phyloP scores from a whole-genome alignment of 352 stramenopile genomes.

The Phytophthora agathidicida region DNA sequence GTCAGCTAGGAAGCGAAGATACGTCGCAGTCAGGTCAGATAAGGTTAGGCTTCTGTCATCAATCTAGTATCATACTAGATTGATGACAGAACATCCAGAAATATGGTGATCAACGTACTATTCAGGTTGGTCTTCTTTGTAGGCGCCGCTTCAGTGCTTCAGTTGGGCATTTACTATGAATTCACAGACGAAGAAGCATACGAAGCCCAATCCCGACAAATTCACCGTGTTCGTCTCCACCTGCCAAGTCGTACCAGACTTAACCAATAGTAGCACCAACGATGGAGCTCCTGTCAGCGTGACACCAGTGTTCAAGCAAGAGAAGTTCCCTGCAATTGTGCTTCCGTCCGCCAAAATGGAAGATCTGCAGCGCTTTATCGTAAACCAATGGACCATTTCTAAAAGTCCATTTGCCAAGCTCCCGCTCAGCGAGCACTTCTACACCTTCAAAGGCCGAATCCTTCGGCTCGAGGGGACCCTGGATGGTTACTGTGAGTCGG shows the following conservation, averaged over 20 bases:
- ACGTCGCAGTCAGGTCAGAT: constrained; percentile 7
- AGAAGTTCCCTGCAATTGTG: constrained; percentile 69
- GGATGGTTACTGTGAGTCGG: constrained; percentile 65
- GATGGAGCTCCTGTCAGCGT: constrained; percentile 9
- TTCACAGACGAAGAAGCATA: constrained; percentile 1
- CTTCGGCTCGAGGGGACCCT: constrained; percentile 65
- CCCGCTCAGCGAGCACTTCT: constrained; percentile 61
- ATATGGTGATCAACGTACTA: neutral
- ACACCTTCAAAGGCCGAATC: constrained; percentile 74
- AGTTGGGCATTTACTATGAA: neutral
- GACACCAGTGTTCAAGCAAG: constrained; percentile 46
- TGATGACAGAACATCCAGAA: neutral
- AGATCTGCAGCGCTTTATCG: constrained; percentile 59
- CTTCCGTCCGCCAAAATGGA: constrained; percentile 41
- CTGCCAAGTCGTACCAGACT: constrained; percentile 44
- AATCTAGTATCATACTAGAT: constrained; percentile 5
- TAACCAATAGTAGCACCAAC: constrained; percentile 9
- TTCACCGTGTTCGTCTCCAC: constrained; percentile 71
- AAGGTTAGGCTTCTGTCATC: neutral
- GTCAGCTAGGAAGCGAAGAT: constrained; percentile 18
- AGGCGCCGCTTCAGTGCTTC: constrained; percentile 11
- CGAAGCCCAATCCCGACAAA: neutral
- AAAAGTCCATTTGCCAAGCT: constrained; percentile 58
- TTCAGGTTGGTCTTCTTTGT: neutral
- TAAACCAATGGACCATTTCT: constrained; percentile 67